Conservation (phyloP, 208 protist genomes). For the Trypanosoma platydactyli region DNA sequence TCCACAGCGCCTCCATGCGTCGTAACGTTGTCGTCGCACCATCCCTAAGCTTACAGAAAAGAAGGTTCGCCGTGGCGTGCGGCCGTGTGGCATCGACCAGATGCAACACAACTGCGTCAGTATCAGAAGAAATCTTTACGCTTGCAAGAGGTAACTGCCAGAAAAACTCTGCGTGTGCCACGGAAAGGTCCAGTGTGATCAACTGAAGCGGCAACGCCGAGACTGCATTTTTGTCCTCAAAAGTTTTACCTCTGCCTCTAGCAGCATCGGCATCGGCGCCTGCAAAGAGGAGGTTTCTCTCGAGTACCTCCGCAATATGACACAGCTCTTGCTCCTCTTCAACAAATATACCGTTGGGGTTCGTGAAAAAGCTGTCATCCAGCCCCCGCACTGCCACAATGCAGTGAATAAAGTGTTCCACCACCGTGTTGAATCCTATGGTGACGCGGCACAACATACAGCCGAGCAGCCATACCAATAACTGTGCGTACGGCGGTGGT, state of each 20-base stretch:
- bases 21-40: slow-evolving; percentile 17
- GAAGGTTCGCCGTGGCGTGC: slow-evolving; percentile 19
- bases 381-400: slow-evolving; percentile 14
- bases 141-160: slow-evolving; percentile 24
- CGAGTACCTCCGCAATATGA: slow-evolving; percentile 39
- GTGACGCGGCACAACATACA: slow-evolving; percentile 39
- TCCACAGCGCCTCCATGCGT: slow-evolving; percentile 56
- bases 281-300: slow-evolving; percentile 32
- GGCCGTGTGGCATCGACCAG: slow-evolving; percentile 19
- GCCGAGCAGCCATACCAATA: slow-evolving; percentile 33
- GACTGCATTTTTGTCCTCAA: slow-evolving; percentile 35
- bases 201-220: slow-evolving; percentile 33
- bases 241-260: not conserved
- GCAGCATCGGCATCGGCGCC: slow-evolving; percentile 23
- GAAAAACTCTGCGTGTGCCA: slow-evolving; percentile 30
- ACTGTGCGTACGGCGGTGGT: slow-evolving; percentile 4
- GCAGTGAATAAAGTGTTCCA: slow-evolving; percentile 16
- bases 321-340: slow-evolving; percentile 45
- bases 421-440: slow-evolving; percentile 33
- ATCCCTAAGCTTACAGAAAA: slow-evolving; percentile 23
- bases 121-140: slow-evolving; percentile 6
- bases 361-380: slow-evolving; percentile 26
- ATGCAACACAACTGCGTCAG: slow-evolving; percentile 12
- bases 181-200: slow-evolving; percentile 31
- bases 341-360: slow-evolving; percentile 67